Evolutionary conservation across 2,329 filamentous ascomycete genomes (phyloP), one percentile per base, ranked within the genome.

Genomic region (Davidsoniella eucalypti): DNA sequence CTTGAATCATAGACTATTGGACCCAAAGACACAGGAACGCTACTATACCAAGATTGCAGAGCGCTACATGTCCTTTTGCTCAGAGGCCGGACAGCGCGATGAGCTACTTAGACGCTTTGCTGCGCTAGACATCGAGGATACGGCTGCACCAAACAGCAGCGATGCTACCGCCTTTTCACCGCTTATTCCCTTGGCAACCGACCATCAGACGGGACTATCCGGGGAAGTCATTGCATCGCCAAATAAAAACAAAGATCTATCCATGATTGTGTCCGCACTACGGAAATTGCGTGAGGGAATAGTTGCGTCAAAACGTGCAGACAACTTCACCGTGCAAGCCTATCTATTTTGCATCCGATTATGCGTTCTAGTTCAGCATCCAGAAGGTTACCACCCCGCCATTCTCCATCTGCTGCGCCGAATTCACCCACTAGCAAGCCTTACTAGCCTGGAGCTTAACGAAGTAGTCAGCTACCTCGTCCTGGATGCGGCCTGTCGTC

Each of bases 281-380:
- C 81, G 92, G 55, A 96, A 95, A 63, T 76, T 98, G 29, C 80
- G 92, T 51, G 92, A 98, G 68, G 88, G 82, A 21, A 81, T 96
- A 44, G 77, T 94, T 2, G 85, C 85, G 10, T 80, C 84, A 7
- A 77, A 79, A 49, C 78, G 88, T 17, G 69, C 72, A 36, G 84
- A 94, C 60, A 70, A 76, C 48, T 98, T 98, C 64, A 81, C 90
- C 1, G 78, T 84, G n/a, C 80, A 87, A 57, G 85, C 81, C 14
- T 94, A 96, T 65, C 78, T 94, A 55, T 96, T 96, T 69, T 87
- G 85, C 58, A 85, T 94, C 58, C 82, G 88, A 50, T 72, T 88
- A 23, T 80, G 84, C 21, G 81, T 98, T 55, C 75, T 94, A 33
- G 78, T 83, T 52, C 78, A 80, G 55, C 82, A 93, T 57, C 84